Percentiles rank a stretch among this genome's conserved stretches.
Evolutionary conservation across 306 rosid species (phyloP).

Genomic region (Gynostemma pentaphyllum): DNA sequence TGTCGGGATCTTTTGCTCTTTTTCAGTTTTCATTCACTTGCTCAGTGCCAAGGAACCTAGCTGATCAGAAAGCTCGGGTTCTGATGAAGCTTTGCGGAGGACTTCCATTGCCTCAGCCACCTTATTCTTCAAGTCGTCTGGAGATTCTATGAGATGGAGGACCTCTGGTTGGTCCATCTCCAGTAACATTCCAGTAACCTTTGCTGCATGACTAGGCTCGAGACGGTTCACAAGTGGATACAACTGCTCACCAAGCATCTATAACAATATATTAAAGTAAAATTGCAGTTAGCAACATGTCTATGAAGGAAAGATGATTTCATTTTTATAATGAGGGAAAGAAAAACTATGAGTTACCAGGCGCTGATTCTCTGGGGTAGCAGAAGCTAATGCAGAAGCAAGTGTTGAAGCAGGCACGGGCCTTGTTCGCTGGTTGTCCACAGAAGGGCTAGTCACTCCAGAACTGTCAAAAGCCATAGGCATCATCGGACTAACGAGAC

Average conservation of each 20-base stretch:
- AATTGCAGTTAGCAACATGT: background rate
- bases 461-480: constrained; percentile 47
- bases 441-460: constrained; percentile 29
- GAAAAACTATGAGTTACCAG: constrained; percentile 29
- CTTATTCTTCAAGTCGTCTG: constrained; percentile 65
- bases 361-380: constrained; percentile 64
- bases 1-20: background rate
- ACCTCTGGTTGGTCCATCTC: constrained; percentile 98
- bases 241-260: constrained; percentile 84
- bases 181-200: constrained; percentile 86
- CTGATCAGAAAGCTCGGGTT: constrained; percentile 47
- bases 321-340: background rate
- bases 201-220: constrained; percentile 42
- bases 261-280: constrained; percentile 13
- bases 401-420: constrained; percentile 43
- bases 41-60: constrained; percentile 35
- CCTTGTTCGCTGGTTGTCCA: constrained; percentile 35
- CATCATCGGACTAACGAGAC: constrained; percentile 38
- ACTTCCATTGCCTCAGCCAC: constrained; percentile 86
- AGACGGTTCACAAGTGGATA: constrained; percentile 75
- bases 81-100: constrained; percentile 44
- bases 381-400: constrained; percentile 73
- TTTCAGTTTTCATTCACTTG: constrained; percentile 22
- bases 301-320: background rate
- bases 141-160: constrained; percentile 83